phyloP scores from a whole-genome alignment of 495 filamentous ascomycete genomes.

The Sporormia fimetaria region DNA sequence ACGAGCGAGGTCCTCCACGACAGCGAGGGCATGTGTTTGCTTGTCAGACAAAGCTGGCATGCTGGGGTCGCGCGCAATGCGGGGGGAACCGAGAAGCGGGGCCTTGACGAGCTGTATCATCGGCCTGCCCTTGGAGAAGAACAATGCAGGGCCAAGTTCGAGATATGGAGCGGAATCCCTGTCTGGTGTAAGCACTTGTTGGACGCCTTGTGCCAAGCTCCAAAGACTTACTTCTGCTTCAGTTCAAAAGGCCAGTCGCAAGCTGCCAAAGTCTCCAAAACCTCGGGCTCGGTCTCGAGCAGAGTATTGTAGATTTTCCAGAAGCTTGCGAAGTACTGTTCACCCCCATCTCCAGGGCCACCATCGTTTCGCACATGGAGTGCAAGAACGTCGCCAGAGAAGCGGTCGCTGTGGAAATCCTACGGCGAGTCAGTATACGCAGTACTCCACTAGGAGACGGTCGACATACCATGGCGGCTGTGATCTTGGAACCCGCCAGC shows the following conservation, averaged over 20 bases:
- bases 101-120: conserved; percentile 25
- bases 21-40: conserved; percentile 15
- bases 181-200: not conserved
- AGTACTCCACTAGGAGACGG: not conserved
- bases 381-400: conserved; percentile 25
- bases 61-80: conserved; percentile 7
- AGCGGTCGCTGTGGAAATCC: conserved; percentile 25
- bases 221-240: conserved; percentile 17
- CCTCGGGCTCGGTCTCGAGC: conserved; percentile 12
- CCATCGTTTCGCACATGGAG: conserved; percentile 22
- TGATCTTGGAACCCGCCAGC: conserved; percentile 24
- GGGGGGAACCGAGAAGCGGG: conserved; percentile 17
- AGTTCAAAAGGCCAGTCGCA: conserved; percentile 24
- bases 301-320: conserved; percentile 26
- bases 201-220: not conserved
- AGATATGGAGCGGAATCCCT: conserved; percentile 8
- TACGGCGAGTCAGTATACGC: conserved; percentile 1
- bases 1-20: conserved; percentile 16
- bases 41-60: conserved; percentile 16
- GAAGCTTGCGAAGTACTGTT: conserved; percentile 23
- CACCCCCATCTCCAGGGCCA: conserved; percentile 16
- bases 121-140: conserved; percentile 21
- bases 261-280: conserved; percentile 20
- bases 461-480: conserved; percentile 20
- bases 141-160: conserved; percentile 17